phyloP scores from a whole-genome alignment of 768 basidiomycete species.

The Nidula microcarpa region DNA sequence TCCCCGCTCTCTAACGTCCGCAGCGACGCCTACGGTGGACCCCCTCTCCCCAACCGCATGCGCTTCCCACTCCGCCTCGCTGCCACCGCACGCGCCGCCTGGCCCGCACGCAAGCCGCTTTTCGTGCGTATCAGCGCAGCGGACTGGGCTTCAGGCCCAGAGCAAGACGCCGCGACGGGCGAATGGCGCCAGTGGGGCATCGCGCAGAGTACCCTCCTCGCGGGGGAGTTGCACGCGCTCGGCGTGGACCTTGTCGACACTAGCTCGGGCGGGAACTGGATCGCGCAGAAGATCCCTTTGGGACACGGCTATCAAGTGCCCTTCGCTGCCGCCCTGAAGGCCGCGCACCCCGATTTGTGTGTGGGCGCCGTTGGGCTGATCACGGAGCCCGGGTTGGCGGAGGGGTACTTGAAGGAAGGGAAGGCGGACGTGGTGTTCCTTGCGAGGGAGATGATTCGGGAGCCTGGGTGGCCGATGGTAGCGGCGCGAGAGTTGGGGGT shows the following conservation, averaged over 20 bases:
- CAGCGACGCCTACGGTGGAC: constrained; percentile 70
- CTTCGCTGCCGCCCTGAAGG: constrained; percentile 65
- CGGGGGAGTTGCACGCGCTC: constrained; percentile 49
- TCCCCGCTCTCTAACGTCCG: constrained; percentile 76
- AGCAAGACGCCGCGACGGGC: constrained; percentile 49
- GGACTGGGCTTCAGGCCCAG: constrained; percentile 60
- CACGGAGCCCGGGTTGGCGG: constrained; percentile 47
- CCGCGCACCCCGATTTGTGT: constrained; percentile 48
- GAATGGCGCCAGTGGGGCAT: constrained; percentile 72
- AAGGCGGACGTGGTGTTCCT: constrained; percentile 69
- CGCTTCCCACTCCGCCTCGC: constrained; percentile 63
- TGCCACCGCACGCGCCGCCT: constrained; percentile 46
- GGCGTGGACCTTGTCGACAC: constrained; percentile 80
- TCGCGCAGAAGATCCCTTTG: constrained; percentile 51
- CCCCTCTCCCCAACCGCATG: constrained; percentile 65
- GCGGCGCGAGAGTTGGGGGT: constrained; percentile 64
- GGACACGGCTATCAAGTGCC: constrained; percentile 67
- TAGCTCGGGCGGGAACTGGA: constrained; percentile 65
- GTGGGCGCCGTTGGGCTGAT: constrained; percentile 74
- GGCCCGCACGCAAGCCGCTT: constrained; percentile 57
- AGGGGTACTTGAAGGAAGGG: constrained; percentile 60
- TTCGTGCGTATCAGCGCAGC: constrained; percentile 68
- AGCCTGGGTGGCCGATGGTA: constrained; percentile 60
- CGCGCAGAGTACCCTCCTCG: constrained; percentile 66
- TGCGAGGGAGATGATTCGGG: constrained; percentile 63